Percentiles rank a stretch among this genome's conserved stretches.
These are phyloP conservation scores for Claviceps digitariae DNA, from an alignment of 2,329 filamentous ascomycete genomes.

Conservation along the genomic window DNA sequence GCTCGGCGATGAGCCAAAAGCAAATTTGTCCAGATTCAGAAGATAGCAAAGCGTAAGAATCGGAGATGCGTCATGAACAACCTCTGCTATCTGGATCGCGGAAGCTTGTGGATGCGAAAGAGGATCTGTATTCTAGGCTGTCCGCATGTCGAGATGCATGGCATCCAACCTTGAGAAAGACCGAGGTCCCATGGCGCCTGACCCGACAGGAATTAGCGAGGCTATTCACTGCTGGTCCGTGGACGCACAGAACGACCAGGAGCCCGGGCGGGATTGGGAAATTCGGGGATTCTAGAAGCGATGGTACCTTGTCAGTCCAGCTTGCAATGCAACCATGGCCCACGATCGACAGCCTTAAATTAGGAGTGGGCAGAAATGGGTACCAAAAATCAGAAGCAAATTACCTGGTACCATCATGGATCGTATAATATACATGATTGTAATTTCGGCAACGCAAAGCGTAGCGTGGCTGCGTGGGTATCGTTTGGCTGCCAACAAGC, in stretches of 20 bases:
- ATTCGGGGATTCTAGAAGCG: too few species aligned
- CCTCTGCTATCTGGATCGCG: too few species aligned
- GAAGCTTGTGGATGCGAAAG: too few species aligned
- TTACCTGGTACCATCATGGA: not conserved
- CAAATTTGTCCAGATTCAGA: not conserved
- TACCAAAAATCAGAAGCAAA: not conserved
- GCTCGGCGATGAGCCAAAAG: not conserved
- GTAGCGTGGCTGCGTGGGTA: not conserved
- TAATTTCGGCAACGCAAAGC: not conserved
- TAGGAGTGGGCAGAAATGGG: not conserved
- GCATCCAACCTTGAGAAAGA: not conserved
- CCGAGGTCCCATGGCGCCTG: not conserved
- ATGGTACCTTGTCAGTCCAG: too few species aligned
- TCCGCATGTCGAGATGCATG: not conserved
- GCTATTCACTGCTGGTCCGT: too few species aligned
- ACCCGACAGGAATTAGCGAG: too few species aligned
- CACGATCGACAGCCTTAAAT: not conserved
- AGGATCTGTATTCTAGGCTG: not conserved
- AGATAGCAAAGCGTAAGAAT: too few species aligned
- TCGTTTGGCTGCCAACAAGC: too few species aligned
- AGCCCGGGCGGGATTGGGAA: too few species aligned
- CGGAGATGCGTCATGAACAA: too few species aligned
- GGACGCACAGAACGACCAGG: too few species aligned
- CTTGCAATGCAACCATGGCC: too few species aligned
- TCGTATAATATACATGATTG: not conserved